A percentile compares a stretch with the other conserved stretches of the same genome.
Evolutionary conservation across 75 land plant genomes (phyloP).

Genomic region (Cupressus sempervirens): DNA sequence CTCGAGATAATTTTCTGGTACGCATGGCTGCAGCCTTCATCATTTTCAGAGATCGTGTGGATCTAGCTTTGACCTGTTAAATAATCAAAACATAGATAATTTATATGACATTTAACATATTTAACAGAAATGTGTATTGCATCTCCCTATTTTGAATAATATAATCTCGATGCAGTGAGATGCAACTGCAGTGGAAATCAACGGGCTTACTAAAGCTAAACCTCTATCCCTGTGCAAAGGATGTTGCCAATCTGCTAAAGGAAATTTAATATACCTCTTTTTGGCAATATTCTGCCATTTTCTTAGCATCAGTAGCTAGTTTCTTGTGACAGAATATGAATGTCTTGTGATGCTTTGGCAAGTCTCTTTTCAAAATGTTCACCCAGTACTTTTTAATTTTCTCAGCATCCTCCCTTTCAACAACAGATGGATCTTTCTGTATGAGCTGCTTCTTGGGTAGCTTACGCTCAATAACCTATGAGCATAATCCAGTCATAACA

Average conservation of each 20-base stretch:
- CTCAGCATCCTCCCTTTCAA: slow-evolving; percentile 79
- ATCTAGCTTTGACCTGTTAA: slow-evolving; percentile 72
- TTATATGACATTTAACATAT: background rate
- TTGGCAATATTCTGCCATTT: slow-evolving; percentile 84
- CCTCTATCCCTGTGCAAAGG: background rate
- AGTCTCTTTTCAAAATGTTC: slow-evolving; percentile 72
- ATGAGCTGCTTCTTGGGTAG: slow-evolving; percentile 68
- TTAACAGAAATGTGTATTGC: background rate
- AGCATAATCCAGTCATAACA: background rate
- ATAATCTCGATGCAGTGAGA: background rate
- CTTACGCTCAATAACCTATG: slow-evolving; percentile 78
- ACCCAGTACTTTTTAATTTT: slow-evolving; percentile 74
- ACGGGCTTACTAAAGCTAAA: background rate
- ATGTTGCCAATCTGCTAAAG: background rate
- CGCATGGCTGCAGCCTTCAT: slow-evolving; percentile 86
- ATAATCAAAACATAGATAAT: slow-evolving; percentile 8
- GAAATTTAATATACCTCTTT: slow-evolving; percentile 56
- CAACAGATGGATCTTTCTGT: slow-evolving; percentile 65
- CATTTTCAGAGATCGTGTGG: slow-evolving; percentile 57
- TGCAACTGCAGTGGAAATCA: background rate
- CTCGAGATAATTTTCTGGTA: slow-evolving; percentile 76
- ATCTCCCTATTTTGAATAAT: background rate
- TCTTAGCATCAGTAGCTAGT: slow-evolving; percentile 74
- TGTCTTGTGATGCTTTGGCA: slow-evolving; percentile 73
- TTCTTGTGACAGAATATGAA: slow-evolving; percentile 64